Conservation (phyloP, 1,139 yeast species). For the Kodamaea alishanica region DNA sequence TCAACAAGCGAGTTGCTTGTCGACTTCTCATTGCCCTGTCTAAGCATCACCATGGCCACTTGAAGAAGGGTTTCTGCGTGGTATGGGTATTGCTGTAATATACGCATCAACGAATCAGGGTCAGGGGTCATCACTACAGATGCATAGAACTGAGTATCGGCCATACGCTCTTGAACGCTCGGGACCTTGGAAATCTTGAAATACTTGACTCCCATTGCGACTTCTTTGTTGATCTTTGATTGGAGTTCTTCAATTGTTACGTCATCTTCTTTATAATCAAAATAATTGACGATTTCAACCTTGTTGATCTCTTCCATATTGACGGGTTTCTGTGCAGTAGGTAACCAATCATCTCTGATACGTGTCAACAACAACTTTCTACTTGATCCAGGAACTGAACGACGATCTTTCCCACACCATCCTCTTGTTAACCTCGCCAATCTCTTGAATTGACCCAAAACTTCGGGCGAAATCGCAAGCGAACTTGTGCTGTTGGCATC, state of each 20-base stretch:
- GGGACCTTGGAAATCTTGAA: conserved; percentile 48
- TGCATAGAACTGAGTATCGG: conserved; percentile 61
- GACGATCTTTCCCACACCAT: conserved; percentile 80
- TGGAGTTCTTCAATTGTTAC: conserved; percentile 29
- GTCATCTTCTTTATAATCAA: conserved; percentile 38
- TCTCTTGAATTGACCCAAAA: conserved; percentile 58
- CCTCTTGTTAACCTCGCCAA: conserved; percentile 64
- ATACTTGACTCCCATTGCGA: conserved; percentile 49
- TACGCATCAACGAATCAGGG: conserved; percentile 59
- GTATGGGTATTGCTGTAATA: conserved; percentile 62
- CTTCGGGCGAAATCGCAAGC: conserved; percentile 61
- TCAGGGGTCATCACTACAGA: conserved; percentile 69
- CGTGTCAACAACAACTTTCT: conserved; percentile 66
- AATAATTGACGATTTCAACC: conserved; percentile 39
- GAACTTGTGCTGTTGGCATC: conserved; percentile 69
- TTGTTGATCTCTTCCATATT: conserved; percentile 53
- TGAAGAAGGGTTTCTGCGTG: conserved; percentile 78
- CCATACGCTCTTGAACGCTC: conserved; percentile 40
- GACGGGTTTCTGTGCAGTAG: conserved; percentile 62
- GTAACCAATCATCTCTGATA: conserved; percentile 79
- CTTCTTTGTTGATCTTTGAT: conserved; percentile 42
- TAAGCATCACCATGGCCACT: conserved; percentile 67
- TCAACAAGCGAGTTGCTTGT: conserved; percentile 71
- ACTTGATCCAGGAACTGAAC: conserved; percentile 68
- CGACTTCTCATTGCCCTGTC: conserved; percentile 73